Evolutionary conservation across 2,329 filamentous ascomycete genomes (phyloP).

Genomic region (Triangularia verruculosa): DNA sequence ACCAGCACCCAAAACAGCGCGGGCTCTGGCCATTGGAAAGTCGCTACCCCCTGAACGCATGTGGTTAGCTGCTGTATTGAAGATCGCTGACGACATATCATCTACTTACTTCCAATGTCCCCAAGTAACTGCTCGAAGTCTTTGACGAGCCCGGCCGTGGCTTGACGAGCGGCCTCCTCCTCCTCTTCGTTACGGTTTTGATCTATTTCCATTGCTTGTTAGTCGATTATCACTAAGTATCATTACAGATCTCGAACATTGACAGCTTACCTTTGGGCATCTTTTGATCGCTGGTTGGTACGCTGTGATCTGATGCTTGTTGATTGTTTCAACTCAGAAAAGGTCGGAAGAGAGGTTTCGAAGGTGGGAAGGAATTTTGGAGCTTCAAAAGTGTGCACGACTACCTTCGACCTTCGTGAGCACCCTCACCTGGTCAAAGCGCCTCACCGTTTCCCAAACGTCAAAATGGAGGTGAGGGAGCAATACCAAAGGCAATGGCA

Average conservation of each 20-base stretch:
- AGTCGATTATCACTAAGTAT: neutral
- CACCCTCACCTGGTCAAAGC: neutral
- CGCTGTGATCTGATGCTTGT: neutral
- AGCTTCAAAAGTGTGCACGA: neutral
- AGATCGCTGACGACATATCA: neutral
- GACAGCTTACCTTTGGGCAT: neutral
- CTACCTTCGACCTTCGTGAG: neutral
- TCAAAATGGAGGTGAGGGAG: neutral
- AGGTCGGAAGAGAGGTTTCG: neutral
- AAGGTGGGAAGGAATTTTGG: neutral
- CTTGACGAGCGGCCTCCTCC: neutral
- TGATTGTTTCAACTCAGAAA: neutral
- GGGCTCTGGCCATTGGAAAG: neutral
- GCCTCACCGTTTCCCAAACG: neutral
- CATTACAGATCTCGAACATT: neutral
- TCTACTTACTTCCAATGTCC: constrained; percentile 1
- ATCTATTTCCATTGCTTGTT: neutral
- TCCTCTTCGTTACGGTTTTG: neutral
- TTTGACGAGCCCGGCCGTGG: neutral
- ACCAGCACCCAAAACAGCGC: neutral
- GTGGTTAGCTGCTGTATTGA: neutral
- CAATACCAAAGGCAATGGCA: neutral
- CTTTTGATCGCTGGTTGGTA: neutral
- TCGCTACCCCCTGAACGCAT: neutral
- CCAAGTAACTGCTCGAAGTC: neutral